Percentiles rank a stretch among this genome's conserved stretches.
Evolutionary conservation across 2,329 filamentous ascomycete species (phyloP).

Genomic region (Ophiostoma pallidulum): DNA sequence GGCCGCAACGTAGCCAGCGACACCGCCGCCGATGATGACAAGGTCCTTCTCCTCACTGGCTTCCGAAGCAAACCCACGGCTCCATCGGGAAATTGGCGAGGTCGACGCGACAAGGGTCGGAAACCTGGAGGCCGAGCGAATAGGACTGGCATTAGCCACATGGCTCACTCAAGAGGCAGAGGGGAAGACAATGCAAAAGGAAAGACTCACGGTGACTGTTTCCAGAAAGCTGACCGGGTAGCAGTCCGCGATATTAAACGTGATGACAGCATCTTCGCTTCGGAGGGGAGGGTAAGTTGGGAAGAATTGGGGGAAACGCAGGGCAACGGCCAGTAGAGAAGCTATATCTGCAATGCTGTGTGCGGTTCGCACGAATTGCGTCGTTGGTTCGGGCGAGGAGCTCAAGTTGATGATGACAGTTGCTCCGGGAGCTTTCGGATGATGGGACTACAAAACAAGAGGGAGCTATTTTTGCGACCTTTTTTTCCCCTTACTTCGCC

Average conservation of each 20-base stretch:
- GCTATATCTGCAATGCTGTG: not conserved
- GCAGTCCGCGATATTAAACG: slow-evolving; percentile 51
- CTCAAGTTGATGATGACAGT: too few relatives aligned
- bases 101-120: slow-evolving; percentile 38
- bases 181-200: slow-evolving; percentile 1
- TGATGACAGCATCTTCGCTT: slow-evolving; percentile 44
- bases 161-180: too few relatives aligned
- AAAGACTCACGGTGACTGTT: slow-evolving; percentile 16
- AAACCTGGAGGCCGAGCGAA: slow-evolving; percentile 29
- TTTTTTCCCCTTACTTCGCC: not conserved
- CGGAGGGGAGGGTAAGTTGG: not conserved
- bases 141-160: not conserved
- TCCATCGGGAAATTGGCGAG: slow-evolving; percentile 38
- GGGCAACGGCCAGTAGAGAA: not conserved
- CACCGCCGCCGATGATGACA: slow-evolving; percentile 94
- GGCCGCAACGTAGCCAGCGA: slow-evolving; percentile 95
- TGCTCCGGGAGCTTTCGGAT: not conserved
- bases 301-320: not conserved
- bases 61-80: slow-evolving; percentile 49
- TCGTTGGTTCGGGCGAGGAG: too few relatives aligned
- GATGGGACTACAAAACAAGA: not conserved
- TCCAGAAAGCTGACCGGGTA: slow-evolving; percentile 46
- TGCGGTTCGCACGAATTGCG: too few relatives aligned
- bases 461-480: not conserved
- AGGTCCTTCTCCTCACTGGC: slow-evolving; percentile 82